Evolutionary conservation across 768 basidiomycete species (phyloP).

Genomic region (Amylocystis lapponica): DNA sequence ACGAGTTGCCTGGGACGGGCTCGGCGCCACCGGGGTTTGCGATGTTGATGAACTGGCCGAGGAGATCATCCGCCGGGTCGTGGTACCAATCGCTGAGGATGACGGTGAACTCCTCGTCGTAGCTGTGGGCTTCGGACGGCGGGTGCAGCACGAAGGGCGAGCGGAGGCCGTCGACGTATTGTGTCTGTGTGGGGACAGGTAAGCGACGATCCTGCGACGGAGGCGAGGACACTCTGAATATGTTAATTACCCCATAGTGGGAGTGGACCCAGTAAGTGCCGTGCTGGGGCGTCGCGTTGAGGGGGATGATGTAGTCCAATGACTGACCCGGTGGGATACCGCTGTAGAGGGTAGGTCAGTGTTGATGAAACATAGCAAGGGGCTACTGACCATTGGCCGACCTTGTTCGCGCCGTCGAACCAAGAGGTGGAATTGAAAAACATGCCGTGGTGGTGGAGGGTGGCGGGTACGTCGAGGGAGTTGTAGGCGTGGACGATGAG

Average conservation of each 20-base stretch:
- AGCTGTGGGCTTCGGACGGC: conserved; percentile 54
- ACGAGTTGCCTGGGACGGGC: conserved; percentile 88
- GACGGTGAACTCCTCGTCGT: conserved; percentile 90
- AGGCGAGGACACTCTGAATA: background rate
- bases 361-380: background rate
- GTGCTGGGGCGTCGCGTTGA: conserved; percentile 61
- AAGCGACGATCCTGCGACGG: background rate
- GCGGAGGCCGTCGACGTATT: conserved; percentile 93
- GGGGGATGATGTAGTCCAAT: conserved; percentile 71
- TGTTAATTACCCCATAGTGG: conserved; percentile 44
- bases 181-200: conserved; percentile 42
- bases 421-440: conserved; percentile 84
- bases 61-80: conserved; percentile 54
- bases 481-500: conserved; percentile 84
- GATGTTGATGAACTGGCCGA: conserved; percentile 62
- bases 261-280: conserved; percentile 83
- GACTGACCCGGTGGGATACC: conserved; percentile 71
- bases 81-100: conserved; percentile 94
- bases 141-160: conserved; percentile 79
- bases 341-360: conserved; percentile 29
- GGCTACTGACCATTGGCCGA: conserved; percentile 71
- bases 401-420: conserved; percentile 83
- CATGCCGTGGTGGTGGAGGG: conserved; percentile 93
- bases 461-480: conserved; percentile 56
- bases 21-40: conserved; percentile 82